Evolutionary conservation across 495 filamentous ascomycete genomes (phyloP), one percentile per base, ranked within the genome.

Genomic region (Penicillium roqueforti): DNA sequence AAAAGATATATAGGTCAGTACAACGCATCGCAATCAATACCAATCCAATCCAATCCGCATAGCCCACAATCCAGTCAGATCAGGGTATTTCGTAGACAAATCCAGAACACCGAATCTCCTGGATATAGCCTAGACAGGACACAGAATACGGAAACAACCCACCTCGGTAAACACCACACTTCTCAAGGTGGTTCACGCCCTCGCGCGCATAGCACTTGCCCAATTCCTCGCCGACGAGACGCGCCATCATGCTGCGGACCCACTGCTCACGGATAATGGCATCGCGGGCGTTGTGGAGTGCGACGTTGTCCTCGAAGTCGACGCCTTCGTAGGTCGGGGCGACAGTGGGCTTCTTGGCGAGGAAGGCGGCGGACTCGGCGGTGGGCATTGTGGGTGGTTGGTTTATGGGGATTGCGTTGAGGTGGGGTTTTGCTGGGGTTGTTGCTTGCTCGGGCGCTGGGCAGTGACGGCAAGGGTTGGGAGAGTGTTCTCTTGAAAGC

Each of bases 121-220:
- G 39, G 8, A 42, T 23, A 23, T 25, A 20, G 10, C 2, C 0
- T 42, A 13, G 20, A 13, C 19, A 14, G 10, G 2, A 26, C 42
- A 8, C 3, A 13, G 51, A 56, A 47, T 20, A 28, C 52, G 45
- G 34, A 40, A 34, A 32, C 56, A 40, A 67, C 68, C 50, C 60
- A 97, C 93, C 92, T 86, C 95, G 82, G 75, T 96, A 73, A 65
- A 77, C 75, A 62, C 89, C 91, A 73, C 93, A 98, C 77, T 97
- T 98, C 83, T 96, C 92, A 60, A 97, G 71, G 72, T 98, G 93
- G 73, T 97, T 97, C 52, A 96, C 89, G 4, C 93, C 93, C 74
- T 98, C 92, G 53, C 87, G 80, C 65, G 82, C 81, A 78, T 98
- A 98, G 75, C 93, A 98, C 79, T 95, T 96, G 62, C 89, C 84